These are phyloP conservation scores for Hemisphaericaspora subhashii DNA, from an alignment of 1,139 yeast species.

Conservation along the genomic window DNA sequence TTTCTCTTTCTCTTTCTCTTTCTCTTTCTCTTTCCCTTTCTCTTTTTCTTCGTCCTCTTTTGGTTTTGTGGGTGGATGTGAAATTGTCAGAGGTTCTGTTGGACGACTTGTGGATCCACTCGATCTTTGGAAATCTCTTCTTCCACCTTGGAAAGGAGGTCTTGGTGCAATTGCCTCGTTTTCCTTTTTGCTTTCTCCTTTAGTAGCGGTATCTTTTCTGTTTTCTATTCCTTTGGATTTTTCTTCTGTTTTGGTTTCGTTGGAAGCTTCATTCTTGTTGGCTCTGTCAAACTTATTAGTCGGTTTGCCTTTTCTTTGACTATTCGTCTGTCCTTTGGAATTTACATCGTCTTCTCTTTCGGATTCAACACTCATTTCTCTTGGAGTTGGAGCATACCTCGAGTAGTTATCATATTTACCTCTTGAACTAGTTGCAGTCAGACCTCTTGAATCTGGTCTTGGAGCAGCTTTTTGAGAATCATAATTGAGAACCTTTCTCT, in stretches of 20 bases:
- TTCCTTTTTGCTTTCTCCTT: neutral
- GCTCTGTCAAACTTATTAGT: neutral
- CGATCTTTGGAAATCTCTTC: constrained; percentile 3
- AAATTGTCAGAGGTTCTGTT: neutral
- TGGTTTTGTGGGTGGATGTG: too few relatives aligned
- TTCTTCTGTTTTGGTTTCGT: neutral
- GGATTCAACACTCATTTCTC: constrained; percentile 6
- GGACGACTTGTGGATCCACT: neutral
- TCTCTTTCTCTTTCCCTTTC: too few relatives aligned
- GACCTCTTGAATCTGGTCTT: constrained; percentile 23
- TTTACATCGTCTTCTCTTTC: constrained; percentile 6
- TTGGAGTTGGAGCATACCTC: constrained; percentile 7
- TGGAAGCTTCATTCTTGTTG: neutral
- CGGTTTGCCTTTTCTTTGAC: constrained; percentile 1
- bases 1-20: too few relatives aligned
- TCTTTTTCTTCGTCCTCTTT: neutral
- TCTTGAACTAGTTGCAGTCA: constrained; percentile 15
- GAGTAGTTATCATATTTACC: constrained; percentile 37
- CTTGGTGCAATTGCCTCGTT: neutral
- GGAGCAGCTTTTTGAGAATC: constrained; percentile 21
- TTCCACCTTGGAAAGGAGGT: neutral
- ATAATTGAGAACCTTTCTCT: constrained; percentile 20
- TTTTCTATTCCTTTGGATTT: neutral
- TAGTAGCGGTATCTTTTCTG: neutral
- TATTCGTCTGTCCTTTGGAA: neutral